These are phyloP conservation scores for Aureobasidium sp. DNA, from an alignment of 2,329 filamentous ascomycete species.

Conservation along the genomic window DNA sequence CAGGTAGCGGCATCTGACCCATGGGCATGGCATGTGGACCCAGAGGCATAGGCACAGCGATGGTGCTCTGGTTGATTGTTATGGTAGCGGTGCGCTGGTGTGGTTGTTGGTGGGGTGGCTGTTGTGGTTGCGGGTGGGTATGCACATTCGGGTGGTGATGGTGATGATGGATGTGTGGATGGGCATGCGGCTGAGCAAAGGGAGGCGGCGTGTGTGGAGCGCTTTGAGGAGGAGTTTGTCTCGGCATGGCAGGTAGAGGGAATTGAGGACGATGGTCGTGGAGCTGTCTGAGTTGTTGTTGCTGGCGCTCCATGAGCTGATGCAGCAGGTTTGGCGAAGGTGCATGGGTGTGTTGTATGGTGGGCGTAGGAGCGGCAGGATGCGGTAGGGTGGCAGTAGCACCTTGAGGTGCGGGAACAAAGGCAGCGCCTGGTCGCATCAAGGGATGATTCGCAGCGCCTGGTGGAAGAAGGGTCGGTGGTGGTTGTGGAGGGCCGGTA, in stretches of 20 bases:
- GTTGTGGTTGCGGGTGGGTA: not conserved
- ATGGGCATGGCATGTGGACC: not conserved
- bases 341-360: not conserved
- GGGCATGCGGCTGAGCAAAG: not conserved
- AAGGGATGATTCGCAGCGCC: not conserved
- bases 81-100: not conserved
- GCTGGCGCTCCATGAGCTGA: constrained; percentile 2
- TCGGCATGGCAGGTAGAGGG: not conserved
- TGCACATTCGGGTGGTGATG: not conserved
- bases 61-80: constrained; percentile 9
- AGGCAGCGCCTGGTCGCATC: not conserved
- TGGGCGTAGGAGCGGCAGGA: not conserved
- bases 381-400: not conserved
- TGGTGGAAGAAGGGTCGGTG: not conserved
- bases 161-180: not conserved
- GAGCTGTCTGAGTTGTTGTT: not conserved
- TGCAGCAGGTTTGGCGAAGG: not conserved
- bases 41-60: constrained; percentile 6
- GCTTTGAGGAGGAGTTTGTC: not conserved
- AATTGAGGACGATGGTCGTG: not conserved
- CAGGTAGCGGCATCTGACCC: constrained; percentile 1
- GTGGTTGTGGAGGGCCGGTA: not conserved
- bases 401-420: not conserved
- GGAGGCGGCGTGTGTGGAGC: not conserved
- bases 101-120: not conserved